phyloP scores from a whole-genome alignment of 2,329 filamentous ascomycete species.

The Grosmannia huntii region DNA sequence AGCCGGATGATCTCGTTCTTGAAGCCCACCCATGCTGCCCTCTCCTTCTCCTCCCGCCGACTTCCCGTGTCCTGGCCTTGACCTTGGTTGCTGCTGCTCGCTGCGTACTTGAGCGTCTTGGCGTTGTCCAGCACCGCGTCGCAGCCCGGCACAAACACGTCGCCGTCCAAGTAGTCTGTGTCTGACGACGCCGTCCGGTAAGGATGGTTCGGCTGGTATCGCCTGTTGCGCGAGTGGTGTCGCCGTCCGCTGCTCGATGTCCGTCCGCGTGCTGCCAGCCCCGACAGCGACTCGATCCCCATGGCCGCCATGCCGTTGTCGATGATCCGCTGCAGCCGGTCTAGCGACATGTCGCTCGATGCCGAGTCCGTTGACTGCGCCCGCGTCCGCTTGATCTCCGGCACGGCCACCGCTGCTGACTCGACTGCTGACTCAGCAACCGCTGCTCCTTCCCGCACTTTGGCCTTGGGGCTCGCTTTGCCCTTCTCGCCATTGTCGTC shows the following conservation, averaged over 20 bases:
- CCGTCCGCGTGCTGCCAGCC: not conserved
- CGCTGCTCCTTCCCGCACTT: conserved; percentile 9
- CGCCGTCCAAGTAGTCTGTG: conserved; percentile 73
- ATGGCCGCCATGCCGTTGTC: conserved; percentile 49
- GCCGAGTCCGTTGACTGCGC: conserved; percentile 51
- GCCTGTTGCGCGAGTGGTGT: conserved; percentile 16
- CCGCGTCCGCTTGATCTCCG: conserved; percentile 16
- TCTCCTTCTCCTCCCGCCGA: conserved; percentile 47
- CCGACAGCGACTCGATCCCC: conserved; percentile 25
- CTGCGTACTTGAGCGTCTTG: conserved; percentile 63
- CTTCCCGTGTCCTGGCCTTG: conserved; percentile 13
- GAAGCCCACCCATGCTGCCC: conserved; percentile 70
- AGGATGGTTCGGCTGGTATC: conserved; percentile 28
- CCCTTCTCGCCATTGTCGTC: conserved; percentile 10
- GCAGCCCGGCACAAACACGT: conserved; percentile 70
- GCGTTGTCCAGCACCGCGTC: conserved; percentile 81
- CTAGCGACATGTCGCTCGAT: conserved; percentile 59
- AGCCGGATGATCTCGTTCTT: conserved; percentile 86
- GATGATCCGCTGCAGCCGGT: conserved; percentile 68
- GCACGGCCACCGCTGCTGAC: not conserved
- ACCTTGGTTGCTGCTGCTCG: not conserved
- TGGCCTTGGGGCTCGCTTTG: conserved; percentile 4
- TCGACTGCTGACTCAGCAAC: not conserved
- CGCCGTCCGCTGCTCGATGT: conserved; percentile 16
- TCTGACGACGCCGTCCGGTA: conserved; percentile 57